phyloP scores from a whole-genome alignment of 768 basidiomycete genomes.

The Ramaria sp. region DNA sequence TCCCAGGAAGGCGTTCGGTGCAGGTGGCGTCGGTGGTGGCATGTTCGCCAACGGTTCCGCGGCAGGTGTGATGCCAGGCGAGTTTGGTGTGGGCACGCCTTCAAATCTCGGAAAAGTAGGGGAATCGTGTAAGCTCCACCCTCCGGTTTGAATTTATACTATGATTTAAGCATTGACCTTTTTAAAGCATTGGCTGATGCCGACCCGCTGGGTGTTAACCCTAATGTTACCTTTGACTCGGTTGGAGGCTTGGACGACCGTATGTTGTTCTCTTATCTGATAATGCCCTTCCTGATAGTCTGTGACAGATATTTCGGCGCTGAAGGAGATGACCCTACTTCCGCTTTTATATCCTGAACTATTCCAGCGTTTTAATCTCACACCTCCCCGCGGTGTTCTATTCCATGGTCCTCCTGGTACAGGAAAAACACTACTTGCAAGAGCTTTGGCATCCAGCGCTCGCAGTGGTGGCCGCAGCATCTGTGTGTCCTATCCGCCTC shows the following conservation, averaged over 20 bases:
- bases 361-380: slow-evolving; percentile 87
- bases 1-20: slow-evolving; percentile 49
- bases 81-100: slow-evolving; percentile 50
- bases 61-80: slow-evolving; percentile 43
- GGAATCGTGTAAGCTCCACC: slow-evolving; percentile 45
- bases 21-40: slow-evolving; percentile 41
- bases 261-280: slow-evolving; percentile 27
- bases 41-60: slow-evolving; percentile 29
- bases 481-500: slow-evolving; percentile 36
- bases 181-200: slow-evolving; percentile 76
- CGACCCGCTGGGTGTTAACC: slow-evolving; percentile 89
- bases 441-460: slow-evolving; percentile 90
- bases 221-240: slow-evolving; percentile 91
- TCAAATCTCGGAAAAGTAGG: slow-evolving; percentile 81
- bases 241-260: slow-evolving; percentile 94
- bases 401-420: slow-evolving; percentile 99
- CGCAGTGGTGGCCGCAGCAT: slow-evolving; percentile 79
- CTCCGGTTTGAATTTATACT: slow-evolving; percentile 12
- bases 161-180: slow-evolving; percentile 8
- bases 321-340: slow-evolving; percentile 97
- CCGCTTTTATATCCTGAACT: slow-evolving; percentile 95
- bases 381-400: slow-evolving; percentile 90
- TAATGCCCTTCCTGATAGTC: not conserved
- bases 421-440: slow-evolving; percentile 88
- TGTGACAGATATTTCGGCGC: slow-evolving; percentile 74